Evolutionary conservation across 1,284 basidiomycete species (phyloP).

Genomic region (Fomes fomentarius): DNA sequence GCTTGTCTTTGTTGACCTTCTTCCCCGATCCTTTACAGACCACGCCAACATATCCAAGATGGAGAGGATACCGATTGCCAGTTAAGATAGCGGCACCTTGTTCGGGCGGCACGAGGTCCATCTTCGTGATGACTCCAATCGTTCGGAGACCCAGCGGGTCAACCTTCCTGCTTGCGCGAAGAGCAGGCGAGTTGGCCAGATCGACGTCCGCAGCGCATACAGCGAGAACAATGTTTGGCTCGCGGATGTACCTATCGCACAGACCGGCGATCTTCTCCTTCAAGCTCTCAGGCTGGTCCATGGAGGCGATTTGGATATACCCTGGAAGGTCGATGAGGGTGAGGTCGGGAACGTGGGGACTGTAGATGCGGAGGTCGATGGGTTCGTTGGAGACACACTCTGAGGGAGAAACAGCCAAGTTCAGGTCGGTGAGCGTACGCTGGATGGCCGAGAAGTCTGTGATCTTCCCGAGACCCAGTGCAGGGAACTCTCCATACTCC

Average conservation of each 20-base stretch:
- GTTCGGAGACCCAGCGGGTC: constrained; percentile 95
- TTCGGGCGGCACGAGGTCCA: constrained; percentile 93
- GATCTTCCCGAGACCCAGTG: constrained; percentile 86
- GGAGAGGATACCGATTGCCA: constrained; percentile 96
- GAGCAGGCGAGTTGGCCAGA: constrained; percentile 95
- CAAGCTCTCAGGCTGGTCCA: constrained; percentile 95
- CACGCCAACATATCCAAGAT: constrained; percentile 98
- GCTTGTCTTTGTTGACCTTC: constrained; percentile 46
- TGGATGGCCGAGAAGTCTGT: constrained; percentile 91
- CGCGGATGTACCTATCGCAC: constrained; percentile 96
- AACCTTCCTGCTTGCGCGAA: constrained; percentile 91
- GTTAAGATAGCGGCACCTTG: constrained; percentile 82
- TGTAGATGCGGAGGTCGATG: constrained; percentile 96
- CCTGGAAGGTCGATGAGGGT: constrained; percentile 97
- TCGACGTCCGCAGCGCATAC: constrained; percentile 99
- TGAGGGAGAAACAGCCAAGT: constrained; percentile 87
- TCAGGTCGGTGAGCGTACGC: constrained; percentile 92
- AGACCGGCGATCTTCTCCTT: constrained; percentile 91
- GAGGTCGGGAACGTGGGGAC: constrained; percentile 94
- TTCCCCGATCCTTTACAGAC: constrained; percentile 79
- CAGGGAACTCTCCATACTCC: constrained; percentile 96
- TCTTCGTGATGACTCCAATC: constrained; percentile 98
- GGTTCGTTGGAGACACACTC: constrained; percentile 94
- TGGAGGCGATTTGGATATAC: constrained; percentile 93
- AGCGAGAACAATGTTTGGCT: constrained; percentile 97